Evolutionary conservation across 768 basidiomycete species (phyloP).

Genomic region (Boletus rubescentipes): DNA sequence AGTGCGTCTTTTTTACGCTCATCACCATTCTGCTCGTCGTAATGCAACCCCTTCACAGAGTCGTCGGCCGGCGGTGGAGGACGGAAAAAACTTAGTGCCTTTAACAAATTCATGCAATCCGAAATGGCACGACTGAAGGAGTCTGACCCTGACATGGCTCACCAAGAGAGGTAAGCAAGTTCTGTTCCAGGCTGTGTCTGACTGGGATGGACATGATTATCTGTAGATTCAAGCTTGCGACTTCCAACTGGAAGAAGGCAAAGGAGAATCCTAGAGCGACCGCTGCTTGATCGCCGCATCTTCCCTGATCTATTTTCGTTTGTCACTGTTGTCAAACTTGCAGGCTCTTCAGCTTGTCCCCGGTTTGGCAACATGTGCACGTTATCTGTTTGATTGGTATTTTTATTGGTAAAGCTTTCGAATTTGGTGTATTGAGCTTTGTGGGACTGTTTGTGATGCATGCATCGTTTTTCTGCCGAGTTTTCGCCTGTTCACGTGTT

Average conservation of each 20-base stretch:
- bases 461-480: conserved; percentile 3
- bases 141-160: conserved; percentile 65
- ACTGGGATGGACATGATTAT: conserved; percentile 1
- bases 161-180: conserved; percentile 63
- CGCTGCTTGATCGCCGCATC: conserved; percentile 20
- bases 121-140: conserved; percentile 81
- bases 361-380: conserved; percentile 20
- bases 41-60: conserved; percentile 39
- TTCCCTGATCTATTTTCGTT: conserved; percentile 8
- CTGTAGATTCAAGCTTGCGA: conserved; percentile 67
- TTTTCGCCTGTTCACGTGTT: conserved; percentile 13
- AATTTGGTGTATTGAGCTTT: conserved; percentile 17
- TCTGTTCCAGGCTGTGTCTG: neutral
- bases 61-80: conserved; percentile 49
- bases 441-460: conserved; percentile 5
- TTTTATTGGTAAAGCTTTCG: conserved; percentile 34
- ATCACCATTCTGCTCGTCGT: conserved; percentile 15
- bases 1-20: conserved; percentile 38
- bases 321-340: conserved; percentile 5
- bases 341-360: conserved; percentile 11
- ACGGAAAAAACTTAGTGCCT: conserved; percentile 65
- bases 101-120: conserved; percentile 79
- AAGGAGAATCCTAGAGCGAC: conserved; percentile 59
- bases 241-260: conserved; percentile 74
- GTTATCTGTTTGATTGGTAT: conserved; percentile 21